Base-by-base conservation (phyloP, 2,329 filamentous ascomycete genomes). In the Xylaria sp. region DNA sequence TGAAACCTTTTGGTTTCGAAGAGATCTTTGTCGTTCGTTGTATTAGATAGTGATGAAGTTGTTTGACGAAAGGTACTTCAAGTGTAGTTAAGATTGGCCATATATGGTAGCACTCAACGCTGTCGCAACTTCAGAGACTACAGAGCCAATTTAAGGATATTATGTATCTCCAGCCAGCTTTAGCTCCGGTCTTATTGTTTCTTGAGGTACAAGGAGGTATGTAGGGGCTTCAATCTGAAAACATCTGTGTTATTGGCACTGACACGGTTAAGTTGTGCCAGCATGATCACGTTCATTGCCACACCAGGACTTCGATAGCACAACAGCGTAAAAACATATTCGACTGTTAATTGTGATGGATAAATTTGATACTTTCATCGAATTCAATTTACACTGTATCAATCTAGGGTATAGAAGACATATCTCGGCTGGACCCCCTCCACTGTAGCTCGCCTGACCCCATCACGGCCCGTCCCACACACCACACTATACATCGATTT, bases 361-460 rank as follows among this genome's bases (percentile, higher is more conserved):
- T 42, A 17, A 3, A 23, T 59, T 26, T n/a, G 6, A 17, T 46
- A 64, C 31, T 38, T 11, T 58, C 9, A 4, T 40, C 31, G 7
- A 3, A 1, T 1, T 15, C 2, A 59, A 42, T 10, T 13, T 42
- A 23, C 44, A 49, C 42, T 51, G 42, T 64, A 15, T 40, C 3
- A 44, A 33, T 20, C 26, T 33, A 33, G 31, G 40, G 40, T 53
- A n/a, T 33, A 38, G 17, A n/a, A 38, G 17, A n/a, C 42, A 20
- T 33, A 11, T 31, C 28, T 42, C 13, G 33, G 33, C n/a, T 33
- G 42, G 42, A 26, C 28, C 54, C 53, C 62, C 42, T 48, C 31
- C 23, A 33, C 44, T 28, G n/a, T 58, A 42, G 62, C 54, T 58
- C 62, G 62, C 62, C 62, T 64, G 62, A 59, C 53, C 62, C 62